Conservation (phyloP, 2,329 filamentous ascomycete species). For the Parastagonospora avenae region DNA sequence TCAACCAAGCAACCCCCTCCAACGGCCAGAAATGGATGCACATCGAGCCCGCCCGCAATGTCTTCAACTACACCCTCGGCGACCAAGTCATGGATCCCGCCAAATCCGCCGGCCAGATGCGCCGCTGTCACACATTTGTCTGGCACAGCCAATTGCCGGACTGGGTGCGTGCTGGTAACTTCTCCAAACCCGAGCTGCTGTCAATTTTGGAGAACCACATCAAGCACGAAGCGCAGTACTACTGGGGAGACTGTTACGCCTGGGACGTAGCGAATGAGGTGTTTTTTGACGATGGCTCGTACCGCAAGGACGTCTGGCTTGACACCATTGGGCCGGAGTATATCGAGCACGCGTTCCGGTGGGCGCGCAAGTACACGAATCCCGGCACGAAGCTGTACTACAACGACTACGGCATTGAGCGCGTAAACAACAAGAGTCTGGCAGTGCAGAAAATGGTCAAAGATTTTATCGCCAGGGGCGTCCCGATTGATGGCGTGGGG, state of each 20-base stretch:
- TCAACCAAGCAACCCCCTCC: slow-evolving; percentile 68
- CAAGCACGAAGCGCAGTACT: slow-evolving; percentile 62
- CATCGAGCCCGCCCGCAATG: slow-evolving; percentile 61
- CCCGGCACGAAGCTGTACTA: slow-evolving; percentile 65
- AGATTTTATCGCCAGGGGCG: slow-evolving; percentile 43
- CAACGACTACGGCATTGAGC: slow-evolving; percentile 69
- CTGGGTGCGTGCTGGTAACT: slow-evolving; percentile 59
- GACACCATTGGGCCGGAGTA: slow-evolving; percentile 61
- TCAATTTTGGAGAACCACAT: slow-evolving; percentile 65
- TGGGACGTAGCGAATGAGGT: slow-evolving; percentile 73
- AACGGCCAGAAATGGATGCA: slow-evolving; percentile 70
- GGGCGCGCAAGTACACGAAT: slow-evolving; percentile 59
- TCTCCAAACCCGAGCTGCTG: slow-evolving; percentile 64
- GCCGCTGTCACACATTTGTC: slow-evolving; percentile 67
- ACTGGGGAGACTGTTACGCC: slow-evolving; percentile 64
- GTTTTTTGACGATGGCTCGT: slow-evolving; percentile 62
- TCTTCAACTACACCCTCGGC: slow-evolving; percentile 64
- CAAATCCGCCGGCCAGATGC: slow-evolving; percentile 49
- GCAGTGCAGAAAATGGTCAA: slow-evolving; percentile 40
- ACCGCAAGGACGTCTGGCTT: slow-evolving; percentile 60
- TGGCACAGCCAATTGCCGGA: slow-evolving; percentile 61
- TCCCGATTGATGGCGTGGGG: slow-evolving; percentile 65
- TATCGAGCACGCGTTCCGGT: slow-evolving; percentile 62
- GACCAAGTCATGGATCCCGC: slow-evolving; percentile 55
- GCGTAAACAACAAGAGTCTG: slow-evolving; percentile 53